These are phyloP conservation scores for Pseudogymnoascus sp. DNA, from an alignment of 2,329 filamentous ascomycete species.

Conservation along the genomic window DNA sequence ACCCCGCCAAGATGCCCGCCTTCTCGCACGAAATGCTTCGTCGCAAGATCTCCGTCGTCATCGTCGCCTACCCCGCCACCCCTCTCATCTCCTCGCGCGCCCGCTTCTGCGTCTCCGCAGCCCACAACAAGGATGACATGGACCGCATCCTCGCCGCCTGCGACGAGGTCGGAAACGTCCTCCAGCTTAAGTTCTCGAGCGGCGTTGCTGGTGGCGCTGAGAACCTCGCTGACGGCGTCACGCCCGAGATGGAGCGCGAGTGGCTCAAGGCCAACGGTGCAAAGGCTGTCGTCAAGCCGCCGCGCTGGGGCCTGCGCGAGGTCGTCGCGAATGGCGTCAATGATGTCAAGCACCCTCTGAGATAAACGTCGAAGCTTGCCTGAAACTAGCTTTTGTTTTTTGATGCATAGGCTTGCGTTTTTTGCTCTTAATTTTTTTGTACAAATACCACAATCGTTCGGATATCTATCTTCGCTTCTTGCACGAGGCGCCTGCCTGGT, in stretches of 20 bases:
- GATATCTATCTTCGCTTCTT: not conserved
- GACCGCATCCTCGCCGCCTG: constrained; percentile 83
- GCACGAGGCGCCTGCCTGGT: not conserved
- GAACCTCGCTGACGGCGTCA: constrained; percentile 62
- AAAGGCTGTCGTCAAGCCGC: constrained; percentile 42
- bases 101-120: constrained; percentile 89
- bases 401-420: not conserved
- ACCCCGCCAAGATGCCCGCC: constrained; percentile 97
- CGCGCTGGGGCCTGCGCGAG: constrained; percentile 62
- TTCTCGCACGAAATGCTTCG: constrained; percentile 98
- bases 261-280: constrained; percentile 50
- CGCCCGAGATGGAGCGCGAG: constrained; percentile 62
- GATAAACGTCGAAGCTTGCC: constrained; percentile 30
- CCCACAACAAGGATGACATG: constrained; percentile 97
- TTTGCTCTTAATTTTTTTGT: not conserved
- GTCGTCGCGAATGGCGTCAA: constrained; percentile 61
- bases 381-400: not conserved
- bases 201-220: constrained; percentile 84
- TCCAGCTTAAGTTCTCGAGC: constrained; percentile 96
- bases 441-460: not conserved
- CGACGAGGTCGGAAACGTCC: constrained; percentile 81
- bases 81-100: constrained; percentile 90
- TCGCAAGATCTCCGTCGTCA: constrained; percentile 94
- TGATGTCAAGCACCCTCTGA: constrained; percentile 56
- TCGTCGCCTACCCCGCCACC: constrained; percentile 94